Base-by-base conservation (phyloP, 192 early-diverging fungal species). In the Podila epicladia region DNA sequence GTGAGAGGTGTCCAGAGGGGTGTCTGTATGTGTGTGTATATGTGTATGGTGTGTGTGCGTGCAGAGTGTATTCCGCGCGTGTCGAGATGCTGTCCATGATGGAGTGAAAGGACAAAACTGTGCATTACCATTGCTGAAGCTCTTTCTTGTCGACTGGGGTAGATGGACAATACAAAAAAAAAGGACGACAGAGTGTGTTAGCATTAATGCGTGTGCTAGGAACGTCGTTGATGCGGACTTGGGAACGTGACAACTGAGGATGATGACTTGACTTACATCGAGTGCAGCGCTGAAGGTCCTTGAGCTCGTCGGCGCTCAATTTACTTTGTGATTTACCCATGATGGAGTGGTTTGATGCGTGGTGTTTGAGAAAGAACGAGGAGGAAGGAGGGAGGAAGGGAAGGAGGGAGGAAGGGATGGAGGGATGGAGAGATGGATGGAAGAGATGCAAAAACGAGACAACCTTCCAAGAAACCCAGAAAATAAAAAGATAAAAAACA, bases 271-370 rank as follows among this genome's bases (percentile, higher is more conserved):
- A 85, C 92, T 84, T 91, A 96, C 95, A 97, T 71, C 92, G 88
- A 66, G 95, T 97, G 49, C 87, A 89, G 55, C 89, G 85, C 74
- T 94, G 92, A 33, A 97, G 89, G n/a, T 93, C 93, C 24, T 84
- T 84, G 37, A 95, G 91, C 82, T 94, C 89, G 61, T 95, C 93
- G 45, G 88, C 82, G 62, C 86, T 91, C 35, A 97, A 84, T 83
- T 95, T 97, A 85, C 92, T 94, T 86, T 93, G 88, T 67, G 95
- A 86, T 86, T 94, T 94, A 45, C 94, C 95, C 95, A 97, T 95
- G 61, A 55, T 70, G 63, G 68, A 35, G 28, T 13, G 45, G 66
- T 33, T 17, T 67, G 53, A 58, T 58, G 50, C 31, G 31, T 31
- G 31, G 7, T 26, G n/a, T 9, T 26, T 19, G 5, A 48, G 24